These are phyloP conservation scores for Termitomyces sp. DNA, from an alignment of 768 basidiomycete species.

Conservation along the genomic window DNA sequence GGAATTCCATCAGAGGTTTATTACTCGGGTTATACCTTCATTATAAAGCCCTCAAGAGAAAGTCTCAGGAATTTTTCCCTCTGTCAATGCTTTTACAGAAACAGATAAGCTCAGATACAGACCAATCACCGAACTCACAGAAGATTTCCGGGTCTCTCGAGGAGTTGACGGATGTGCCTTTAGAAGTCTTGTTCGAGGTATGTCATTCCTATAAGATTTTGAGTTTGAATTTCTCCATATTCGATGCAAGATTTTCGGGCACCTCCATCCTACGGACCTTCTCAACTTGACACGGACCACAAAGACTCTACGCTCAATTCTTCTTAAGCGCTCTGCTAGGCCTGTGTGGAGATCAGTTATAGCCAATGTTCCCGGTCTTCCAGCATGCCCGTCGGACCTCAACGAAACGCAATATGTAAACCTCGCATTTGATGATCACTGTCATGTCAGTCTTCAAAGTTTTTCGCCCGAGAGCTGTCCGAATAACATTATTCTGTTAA, in stretches of 20 bases:
- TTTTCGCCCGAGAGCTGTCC: not conserved
- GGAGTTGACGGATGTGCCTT: conserved; percentile 11
- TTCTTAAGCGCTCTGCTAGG: conserved; percentile 29
- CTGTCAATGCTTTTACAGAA: not conserved
- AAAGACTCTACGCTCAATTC: conserved; percentile 34
- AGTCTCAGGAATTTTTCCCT: not conserved
- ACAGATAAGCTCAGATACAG: not conserved
- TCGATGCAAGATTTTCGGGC: conserved; percentile 35
- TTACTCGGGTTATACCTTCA: conserved; percentile 4
- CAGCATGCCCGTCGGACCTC: conserved; percentile 40
- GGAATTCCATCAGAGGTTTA: not conserved
- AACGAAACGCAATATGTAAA: conserved; percentile 41
- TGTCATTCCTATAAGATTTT: not conserved
- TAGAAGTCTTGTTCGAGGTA: conserved; percentile 31
- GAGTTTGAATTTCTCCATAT: not conserved
- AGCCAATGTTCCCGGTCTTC: conserved; percentile 30
- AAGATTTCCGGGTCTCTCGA: conserved; percentile 1
- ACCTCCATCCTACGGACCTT: conserved; percentile 42
- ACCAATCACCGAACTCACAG: not conserved
- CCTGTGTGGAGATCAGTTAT: conserved; percentile 36
- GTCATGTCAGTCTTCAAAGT: conserved; percentile 36
- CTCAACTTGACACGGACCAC: conserved; percentile 42
- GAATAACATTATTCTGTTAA: not conserved
- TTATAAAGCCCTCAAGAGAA: not conserved
- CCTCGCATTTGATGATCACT: conserved; percentile 41